A percentile compares a stretch with the other conserved stretches of the same genome.
Conservation (phyloP, 169 alveolate species). For the Blepharisma undulans region DNA sequence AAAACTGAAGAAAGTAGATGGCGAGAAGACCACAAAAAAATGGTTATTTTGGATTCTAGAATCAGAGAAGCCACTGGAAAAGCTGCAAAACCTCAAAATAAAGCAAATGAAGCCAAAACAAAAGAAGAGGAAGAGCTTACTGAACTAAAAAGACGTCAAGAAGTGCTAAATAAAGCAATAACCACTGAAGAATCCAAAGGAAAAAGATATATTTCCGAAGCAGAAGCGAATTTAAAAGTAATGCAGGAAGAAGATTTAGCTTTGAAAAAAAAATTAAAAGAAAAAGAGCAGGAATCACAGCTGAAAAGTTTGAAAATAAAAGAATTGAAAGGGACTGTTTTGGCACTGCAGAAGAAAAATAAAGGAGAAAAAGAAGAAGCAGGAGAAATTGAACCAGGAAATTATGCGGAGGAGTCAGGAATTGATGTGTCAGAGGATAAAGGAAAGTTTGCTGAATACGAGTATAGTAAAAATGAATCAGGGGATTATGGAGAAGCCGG, state of each 20-base stretch:
- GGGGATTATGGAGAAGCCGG: neutral
- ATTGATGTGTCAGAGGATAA: neutral
- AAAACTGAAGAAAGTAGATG: slow-evolving; percentile 28
- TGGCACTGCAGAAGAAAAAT: neutral
- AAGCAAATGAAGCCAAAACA: neutral
- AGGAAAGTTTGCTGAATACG: neutral
- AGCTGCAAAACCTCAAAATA: neutral
- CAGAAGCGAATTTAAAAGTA: neutral
- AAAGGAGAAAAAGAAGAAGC: neutral
- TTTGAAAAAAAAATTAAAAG: neutral
- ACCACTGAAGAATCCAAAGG: slow-evolving; percentile 19
- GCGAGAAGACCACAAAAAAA: slow-evolving; percentile 22
- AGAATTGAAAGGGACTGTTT: slow-evolving; percentile 4
- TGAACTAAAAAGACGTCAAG: neutral
- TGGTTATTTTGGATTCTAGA: neutral
- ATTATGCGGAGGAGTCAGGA: neutral
- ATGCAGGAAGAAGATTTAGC: neutral
- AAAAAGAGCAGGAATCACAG: neutral
- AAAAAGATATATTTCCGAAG: neutral
- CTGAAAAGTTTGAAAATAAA: slow-evolving; percentile 6
- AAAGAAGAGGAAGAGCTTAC: neutral
- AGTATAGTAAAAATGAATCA: neutral
- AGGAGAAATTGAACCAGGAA: neutral
- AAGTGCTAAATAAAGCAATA: neutral
- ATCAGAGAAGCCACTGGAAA: neutral